Evolutionary conservation across 2,329 filamentous ascomycete genomes (phyloP).

Genomic region (Fusarium chlamydosporum): DNA sequence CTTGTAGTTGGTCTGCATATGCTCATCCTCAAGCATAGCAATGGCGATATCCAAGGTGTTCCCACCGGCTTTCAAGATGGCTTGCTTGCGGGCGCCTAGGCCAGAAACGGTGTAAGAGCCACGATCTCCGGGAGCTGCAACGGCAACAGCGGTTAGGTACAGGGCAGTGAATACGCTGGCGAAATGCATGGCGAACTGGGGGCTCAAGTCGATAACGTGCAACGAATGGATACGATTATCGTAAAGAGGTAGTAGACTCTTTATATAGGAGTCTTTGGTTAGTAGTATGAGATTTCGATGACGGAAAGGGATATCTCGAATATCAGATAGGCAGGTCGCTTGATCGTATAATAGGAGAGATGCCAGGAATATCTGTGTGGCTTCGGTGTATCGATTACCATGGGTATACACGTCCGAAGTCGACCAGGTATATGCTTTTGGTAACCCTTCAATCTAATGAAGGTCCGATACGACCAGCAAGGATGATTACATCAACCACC

Average conservation of each 20-base stretch:
- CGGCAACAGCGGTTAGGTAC: not conserved
- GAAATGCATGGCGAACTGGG: not conserved
- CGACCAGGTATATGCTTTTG: not conserved
- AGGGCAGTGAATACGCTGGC: not conserved
- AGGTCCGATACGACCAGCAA: not conserved
- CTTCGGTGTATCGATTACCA: not conserved
- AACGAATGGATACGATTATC: not conserved
- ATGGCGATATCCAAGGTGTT: slow-evolving; percentile 8
- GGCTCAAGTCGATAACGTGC: no score
- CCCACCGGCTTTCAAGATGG: not conserved
- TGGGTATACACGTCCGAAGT: not conserved
- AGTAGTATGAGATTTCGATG: not conserved
- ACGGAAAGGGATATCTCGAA: not conserved
- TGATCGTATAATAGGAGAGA: not conserved
- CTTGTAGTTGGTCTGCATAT: slow-evolving; percentile 2
- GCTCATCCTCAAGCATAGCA: slow-evolving; percentile 6
- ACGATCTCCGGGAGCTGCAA: slow-evolving; percentile 3
- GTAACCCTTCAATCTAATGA: not conserved
- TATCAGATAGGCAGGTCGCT: not conserved
- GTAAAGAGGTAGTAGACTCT: not conserved
- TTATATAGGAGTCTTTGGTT: not conserved
- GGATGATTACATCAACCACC: not conserved
- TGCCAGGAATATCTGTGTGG: not conserved
- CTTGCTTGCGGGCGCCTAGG: not conserved
- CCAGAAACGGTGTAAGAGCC: slow-evolving; percentile 3